Evolutionary conservation across 1,284 basidiomycete genomes (phyloP).

Genomic region (Ustilago bromivora): DNA sequence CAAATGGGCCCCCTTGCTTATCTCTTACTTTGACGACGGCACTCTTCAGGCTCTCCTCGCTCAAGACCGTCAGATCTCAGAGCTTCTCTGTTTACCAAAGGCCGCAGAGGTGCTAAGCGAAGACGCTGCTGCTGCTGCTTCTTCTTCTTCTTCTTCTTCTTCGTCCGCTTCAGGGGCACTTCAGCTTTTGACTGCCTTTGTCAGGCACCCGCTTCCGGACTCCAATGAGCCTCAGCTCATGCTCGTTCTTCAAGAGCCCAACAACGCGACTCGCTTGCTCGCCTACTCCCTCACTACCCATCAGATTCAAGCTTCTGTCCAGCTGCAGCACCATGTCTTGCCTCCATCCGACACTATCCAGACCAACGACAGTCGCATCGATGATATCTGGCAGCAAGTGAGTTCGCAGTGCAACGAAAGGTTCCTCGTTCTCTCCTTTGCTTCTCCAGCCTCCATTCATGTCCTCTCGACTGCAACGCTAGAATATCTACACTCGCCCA

Average conservation of each 20-base stretch:
- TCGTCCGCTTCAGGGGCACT: background rate
- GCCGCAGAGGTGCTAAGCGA: slow-evolving; percentile 19
- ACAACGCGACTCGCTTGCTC: slow-evolving; percentile 16
- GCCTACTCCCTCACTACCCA: slow-evolving; percentile 41
- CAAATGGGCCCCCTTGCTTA: slow-evolving; percentile 28
- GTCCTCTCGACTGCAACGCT: slow-evolving; percentile 31
- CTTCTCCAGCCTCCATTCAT: slow-evolving; percentile 37
- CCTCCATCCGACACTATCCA: background rate
- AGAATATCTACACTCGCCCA: slow-evolving; percentile 24
- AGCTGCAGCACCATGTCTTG: slow-evolving; percentile 18
- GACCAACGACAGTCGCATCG: background rate
- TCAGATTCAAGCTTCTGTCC: slow-evolving; percentile 23
- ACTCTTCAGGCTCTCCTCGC: slow-evolving; percentile 40
- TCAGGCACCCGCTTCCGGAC: slow-evolving; percentile 25
- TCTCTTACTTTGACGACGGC: slow-evolving; percentile 38
- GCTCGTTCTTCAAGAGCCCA: slow-evolving; percentile 19
- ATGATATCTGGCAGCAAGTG: slow-evolving; percentile 20
- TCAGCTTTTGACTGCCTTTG: slow-evolving; percentile 22
- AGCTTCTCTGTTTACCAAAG: slow-evolving; percentile 34
- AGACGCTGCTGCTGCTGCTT: background rate
- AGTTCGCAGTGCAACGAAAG: slow-evolving; percentile 32
- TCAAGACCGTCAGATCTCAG: slow-evolving; percentile 35
- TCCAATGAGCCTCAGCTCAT: slow-evolving; percentile 22
- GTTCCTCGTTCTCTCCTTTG: slow-evolving; percentile 41
- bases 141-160: background rate